Conservation (phyloP, 345 rosid species). For the Citrus hindsii region DNA sequence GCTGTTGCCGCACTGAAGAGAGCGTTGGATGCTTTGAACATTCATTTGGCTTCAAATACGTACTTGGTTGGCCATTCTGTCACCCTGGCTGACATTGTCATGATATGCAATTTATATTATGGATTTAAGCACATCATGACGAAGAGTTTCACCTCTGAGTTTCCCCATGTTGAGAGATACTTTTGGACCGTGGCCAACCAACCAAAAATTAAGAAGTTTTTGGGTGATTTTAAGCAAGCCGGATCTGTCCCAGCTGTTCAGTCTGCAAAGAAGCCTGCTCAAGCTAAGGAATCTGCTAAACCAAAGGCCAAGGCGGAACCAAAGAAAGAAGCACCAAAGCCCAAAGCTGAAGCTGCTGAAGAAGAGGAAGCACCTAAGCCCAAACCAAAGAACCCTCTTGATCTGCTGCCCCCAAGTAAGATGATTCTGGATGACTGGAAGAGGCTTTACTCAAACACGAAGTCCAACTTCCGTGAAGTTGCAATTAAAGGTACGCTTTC, state of each 20-base stretch:
- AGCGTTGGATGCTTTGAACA: constrained; percentile 69
- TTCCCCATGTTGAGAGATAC: constrained; percentile 97
- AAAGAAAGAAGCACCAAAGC: constrained; percentile 47
- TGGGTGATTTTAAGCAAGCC: constrained; percentile 84
- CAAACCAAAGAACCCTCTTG: constrained; percentile 91
- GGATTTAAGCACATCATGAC: constrained; percentile 61
- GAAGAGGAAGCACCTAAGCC: constrained; percentile 83
- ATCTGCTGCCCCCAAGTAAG: constrained; percentile 84
- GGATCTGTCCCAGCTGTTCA: constrained; percentile 54
- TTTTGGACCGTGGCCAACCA: constrained; percentile 97
- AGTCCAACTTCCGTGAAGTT: constrained; percentile 92
- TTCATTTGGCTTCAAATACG: constrained; percentile 70
- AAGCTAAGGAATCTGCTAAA: constrained; percentile 56
- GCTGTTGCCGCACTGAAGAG: constrained; percentile 70
- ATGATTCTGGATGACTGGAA: constrained; percentile 98
- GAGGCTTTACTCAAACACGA: constrained; percentile 97
- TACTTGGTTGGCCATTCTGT: constrained; percentile 89
- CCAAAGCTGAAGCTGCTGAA: constrained; percentile 27
- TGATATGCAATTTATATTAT: constrained; percentile 60
- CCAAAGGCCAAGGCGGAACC: constrained; percentile 65
- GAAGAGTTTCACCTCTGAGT: constrained; percentile 77
- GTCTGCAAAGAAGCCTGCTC: constrained; percentile 64
- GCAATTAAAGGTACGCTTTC: constrained; percentile 71
- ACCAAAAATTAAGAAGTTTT: constrained; percentile 73
- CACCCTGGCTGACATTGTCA: constrained; percentile 78